Base-by-base conservation (phyloP, 345 rosid species). In the Excoecaria cochinchinensis region DNA sequence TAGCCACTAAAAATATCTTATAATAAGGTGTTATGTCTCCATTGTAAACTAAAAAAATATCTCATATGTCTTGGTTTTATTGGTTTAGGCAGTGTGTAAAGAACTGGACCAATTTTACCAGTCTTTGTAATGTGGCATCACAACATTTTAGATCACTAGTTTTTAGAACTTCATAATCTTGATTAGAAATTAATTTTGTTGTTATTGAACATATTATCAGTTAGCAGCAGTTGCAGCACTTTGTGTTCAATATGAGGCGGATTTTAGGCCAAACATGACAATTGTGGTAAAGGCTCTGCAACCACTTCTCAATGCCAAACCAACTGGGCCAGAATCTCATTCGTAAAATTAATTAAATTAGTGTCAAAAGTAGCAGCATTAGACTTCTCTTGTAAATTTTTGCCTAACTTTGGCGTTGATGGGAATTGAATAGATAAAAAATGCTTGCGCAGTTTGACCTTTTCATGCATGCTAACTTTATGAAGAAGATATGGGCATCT, bases 251-350 rank as follows among this genome's bases (percentile, higher is more conserved):
- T 95, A 95, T 46, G 99, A 95, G 85, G 90, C 99, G 13, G 99
- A 95, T 78, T 95, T 95, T 85, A 90, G 99, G 80, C 99, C 99
- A 51, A 95, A 95, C 85, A 95, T 95, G 98, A 91, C 97, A 81
- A 95, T 95, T 65, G 98, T 95, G 6, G 99, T 95, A 24, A 95
- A 95, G 87, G 99, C 99, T 69, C 96, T 95, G 70, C 98, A 95
- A 70, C 98, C 99, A 4, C 97, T 95, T 73, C 83, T 93, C 84
- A 95, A 90, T 57, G 48, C 81, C 25, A 74, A 74, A 60, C 79
- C 84, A 12, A 76, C 79, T 15, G 84, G 84, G 5, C 65, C 74
- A 11, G 79, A 78, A 15, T 15, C 79, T 14, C 47, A 25, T 13
- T 39, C 81, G 21, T 72, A 67, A 22, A 56, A 0, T 5, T 15